Percentiles rank a stretch among this genome's conserved stretches.
phyloP scores from a whole-genome alignment of 441 rosid genomes.

The Adansonia rubrostipa region DNA sequence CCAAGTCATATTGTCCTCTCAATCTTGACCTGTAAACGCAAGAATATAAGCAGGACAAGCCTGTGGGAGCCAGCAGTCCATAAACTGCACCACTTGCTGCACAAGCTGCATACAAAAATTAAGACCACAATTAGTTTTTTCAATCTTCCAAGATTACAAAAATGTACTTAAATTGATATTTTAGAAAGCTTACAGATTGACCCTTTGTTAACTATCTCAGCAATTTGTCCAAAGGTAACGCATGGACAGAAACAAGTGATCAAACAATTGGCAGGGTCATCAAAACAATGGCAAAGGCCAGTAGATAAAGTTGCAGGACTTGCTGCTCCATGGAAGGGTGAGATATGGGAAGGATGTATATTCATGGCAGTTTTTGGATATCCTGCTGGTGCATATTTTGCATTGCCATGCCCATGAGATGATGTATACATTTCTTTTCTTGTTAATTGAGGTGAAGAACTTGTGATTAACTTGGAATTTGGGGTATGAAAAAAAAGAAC shows the following conservation, averaged over 20 bases:
- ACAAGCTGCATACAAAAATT: slow-evolving; percentile 32
- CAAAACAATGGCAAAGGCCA: slow-evolving; percentile 44
- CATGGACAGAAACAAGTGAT: slow-evolving; percentile 42
- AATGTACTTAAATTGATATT: neutral
- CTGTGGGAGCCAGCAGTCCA: slow-evolving; percentile 32
- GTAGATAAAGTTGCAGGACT: slow-evolving; percentile 37
- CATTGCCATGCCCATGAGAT: slow-evolving; percentile 35
- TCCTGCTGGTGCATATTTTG: slow-evolving; percentile 37
- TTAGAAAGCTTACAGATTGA: slow-evolving; percentile 35
- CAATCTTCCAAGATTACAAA: neutral
- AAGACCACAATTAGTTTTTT: neutral
- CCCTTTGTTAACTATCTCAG: slow-evolving; percentile 42
- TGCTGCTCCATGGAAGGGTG: slow-evolving; percentile 21
- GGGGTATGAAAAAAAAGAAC: neutral
- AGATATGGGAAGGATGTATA: slow-evolving; percentile 27
- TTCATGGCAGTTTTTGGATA: slow-evolving; percentile 39
- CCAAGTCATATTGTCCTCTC: slow-evolving; percentile 43
- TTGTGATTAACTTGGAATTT: neutral
- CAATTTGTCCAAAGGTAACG: slow-evolving; percentile 48
- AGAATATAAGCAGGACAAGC: slow-evolving; percentile 41
- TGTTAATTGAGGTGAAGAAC: neutral
- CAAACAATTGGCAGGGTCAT: slow-evolving; percentile 38
- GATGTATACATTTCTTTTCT: slow-evolving; percentile 37
- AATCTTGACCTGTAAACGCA: slow-evolving; percentile 40
- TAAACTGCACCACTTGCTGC: slow-evolving; percentile 41